Conservation (phyloP, 192 early-diverging fungal species). For the Spinellus fusiger region DNA sequence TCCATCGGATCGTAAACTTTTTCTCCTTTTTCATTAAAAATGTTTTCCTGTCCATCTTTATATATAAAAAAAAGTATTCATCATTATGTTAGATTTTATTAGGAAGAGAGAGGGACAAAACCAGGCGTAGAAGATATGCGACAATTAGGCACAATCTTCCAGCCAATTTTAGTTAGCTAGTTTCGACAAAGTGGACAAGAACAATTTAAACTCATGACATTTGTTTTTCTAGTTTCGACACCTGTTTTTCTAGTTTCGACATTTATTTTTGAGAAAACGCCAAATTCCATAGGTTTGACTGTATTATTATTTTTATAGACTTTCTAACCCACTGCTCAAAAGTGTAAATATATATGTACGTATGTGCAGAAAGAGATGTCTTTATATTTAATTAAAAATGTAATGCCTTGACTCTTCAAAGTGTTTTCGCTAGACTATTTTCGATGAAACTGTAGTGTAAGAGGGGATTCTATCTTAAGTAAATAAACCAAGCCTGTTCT, state of each 20-base stretch:
- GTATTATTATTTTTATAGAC: no score
- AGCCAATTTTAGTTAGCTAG: neutral
- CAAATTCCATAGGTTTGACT: conserved; percentile 1
- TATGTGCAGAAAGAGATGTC: no score
- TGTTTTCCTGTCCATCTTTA: conserved; percentile 4
- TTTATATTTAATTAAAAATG: no score
- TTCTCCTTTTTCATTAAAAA: no score
- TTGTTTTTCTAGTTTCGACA: neutral
- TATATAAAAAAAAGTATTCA: conserved; percentile 1
- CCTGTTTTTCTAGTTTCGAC: neutral
- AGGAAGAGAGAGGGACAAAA: conserved; percentile 5
- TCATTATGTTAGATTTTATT: conserved; percentile 8
- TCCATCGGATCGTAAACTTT: conserved; percentile 1
- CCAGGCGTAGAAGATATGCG: conserved; percentile 2
- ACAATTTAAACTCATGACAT: neutral
- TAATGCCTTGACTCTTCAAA: no score
- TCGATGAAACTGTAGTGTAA: no score
- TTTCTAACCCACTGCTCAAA: no score
- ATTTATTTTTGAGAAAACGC: neutral
- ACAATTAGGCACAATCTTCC: conserved; percentile 5
- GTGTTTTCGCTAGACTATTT: no score
- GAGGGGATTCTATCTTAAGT: no score
- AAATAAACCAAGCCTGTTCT: no score
- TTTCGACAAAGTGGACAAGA: neutral
- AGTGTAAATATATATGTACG: no score